Base-by-base conservation (phyloP, 2,329 filamentous ascomycete genomes). In the Colletotrichum musicola region DNA sequence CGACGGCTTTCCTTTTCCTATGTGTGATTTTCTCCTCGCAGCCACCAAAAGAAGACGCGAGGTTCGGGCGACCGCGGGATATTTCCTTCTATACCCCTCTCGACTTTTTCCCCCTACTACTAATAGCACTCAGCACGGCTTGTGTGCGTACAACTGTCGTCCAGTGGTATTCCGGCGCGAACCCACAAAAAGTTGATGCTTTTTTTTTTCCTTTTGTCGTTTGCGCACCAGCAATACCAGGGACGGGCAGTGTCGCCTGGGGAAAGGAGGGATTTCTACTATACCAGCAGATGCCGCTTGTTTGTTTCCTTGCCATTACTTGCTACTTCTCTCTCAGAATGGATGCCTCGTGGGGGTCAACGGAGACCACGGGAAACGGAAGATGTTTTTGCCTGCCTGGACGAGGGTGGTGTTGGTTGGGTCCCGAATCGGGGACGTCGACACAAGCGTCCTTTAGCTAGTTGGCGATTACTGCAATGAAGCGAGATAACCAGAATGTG, bases 81-180 rank as follows among this genome's bases (percentile, higher is more conserved):
- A n/a, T 63, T 56, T 63, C 60, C 40, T 49, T 25, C 51, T 63
- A 63, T 63, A 63, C 60, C 60, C 60, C 44, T 56, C 46, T 51
- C 46, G 50, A 60, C 46, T 40, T 50, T 60, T 60, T 16, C 4
- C n/a, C 13, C 20, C 35, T 42, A 20, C 47, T 50, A 60, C 47
- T 50, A 60, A 60, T 60, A 51, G 47, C 46, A 60, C 57, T 14
- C 56, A 47, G n/a, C 40, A 5, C 13, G 16, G 16, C 27, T 60
- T 46, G 42, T 59, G 42, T 59, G 56, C 25, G 56, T 59, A 50
- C 25, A 59, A 13, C 49, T 35, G 7, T n/a, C 25, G 44, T 20
- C 44, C 13, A 10, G 42, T 49, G n/a, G 22, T 42, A 18, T 27
- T 49, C 27, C 27, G 57, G 57, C 57, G 57, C 30, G 57, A 47